Evolutionary conservation across 73 alveolate genomes (phyloP).

Genomic region (Uronychia setigera): DNA sequence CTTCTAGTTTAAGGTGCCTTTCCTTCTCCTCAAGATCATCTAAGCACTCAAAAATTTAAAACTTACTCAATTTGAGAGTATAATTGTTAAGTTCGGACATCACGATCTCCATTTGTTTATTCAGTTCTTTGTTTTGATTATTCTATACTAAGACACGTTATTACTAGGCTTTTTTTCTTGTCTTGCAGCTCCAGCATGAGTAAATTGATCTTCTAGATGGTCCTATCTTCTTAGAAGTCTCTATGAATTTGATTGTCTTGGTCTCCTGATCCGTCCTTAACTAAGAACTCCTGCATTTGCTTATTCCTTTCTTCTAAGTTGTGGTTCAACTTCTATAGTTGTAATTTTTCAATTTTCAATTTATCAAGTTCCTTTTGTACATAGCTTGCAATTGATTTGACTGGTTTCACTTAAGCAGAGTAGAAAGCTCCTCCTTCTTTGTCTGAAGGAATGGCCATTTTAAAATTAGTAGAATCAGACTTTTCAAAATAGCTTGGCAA

Average conservation of each 20-base stretch:
- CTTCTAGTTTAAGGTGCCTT: not conserved
- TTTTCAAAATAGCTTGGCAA: not conserved
- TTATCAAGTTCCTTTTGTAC: not conserved
- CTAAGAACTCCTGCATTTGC: not conserved
- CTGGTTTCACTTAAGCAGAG: not conserved
- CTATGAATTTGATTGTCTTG: not conserved
- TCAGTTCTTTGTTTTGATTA: not conserved
- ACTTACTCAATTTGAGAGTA: not conserved
- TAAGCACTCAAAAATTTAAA: not conserved
- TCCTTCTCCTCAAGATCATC: conserved; percentile 6
- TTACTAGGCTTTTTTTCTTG: not conserved
- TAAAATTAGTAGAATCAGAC: not conserved
- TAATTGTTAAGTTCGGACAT: conserved; percentile 1
- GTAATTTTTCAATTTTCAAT: not conserved
- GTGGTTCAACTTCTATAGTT: not conserved
- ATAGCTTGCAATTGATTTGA: not conserved
- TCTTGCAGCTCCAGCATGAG: not conserved
- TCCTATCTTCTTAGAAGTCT: not conserved
- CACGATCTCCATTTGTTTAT: not conserved
- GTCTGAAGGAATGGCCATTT: not conserved
- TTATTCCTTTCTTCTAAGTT: not conserved
- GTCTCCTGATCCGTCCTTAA: not conserved
- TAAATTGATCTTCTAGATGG: not conserved
- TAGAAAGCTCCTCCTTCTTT: not conserved
- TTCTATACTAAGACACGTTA: not conserved